These are phyloP conservation scores for Sordariomycetes sp. DNA, from an alignment of 2,329 filamentous ascomycete genomes.

Conservation along the genomic window DNA sequence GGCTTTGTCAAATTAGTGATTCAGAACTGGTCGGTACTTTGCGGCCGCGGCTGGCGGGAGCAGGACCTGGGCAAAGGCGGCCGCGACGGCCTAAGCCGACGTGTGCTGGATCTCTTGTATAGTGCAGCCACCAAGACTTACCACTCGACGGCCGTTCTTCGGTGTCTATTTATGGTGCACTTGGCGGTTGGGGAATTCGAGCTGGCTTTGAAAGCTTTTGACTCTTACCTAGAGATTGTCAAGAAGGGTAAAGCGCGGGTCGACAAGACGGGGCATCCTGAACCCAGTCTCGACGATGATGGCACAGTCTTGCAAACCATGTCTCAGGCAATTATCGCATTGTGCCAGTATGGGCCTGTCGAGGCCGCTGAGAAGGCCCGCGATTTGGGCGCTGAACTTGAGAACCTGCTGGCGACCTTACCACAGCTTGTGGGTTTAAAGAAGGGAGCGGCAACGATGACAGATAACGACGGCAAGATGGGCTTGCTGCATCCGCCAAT, in stretches of 20 bases:
- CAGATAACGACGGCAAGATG: slow-evolving; percentile 13
- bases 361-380: slow-evolving; percentile 72
- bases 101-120: slow-evolving; percentile 81
- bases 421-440: slow-evolving; percentile 20
- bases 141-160: slow-evolving; percentile 82
- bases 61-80: slow-evolving; percentile 75
- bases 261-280: slow-evolving; percentile 64
- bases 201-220: slow-evolving; percentile 79
- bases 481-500: slow-evolving; percentile 33
- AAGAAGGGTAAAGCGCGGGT: slow-evolving; percentile 76
- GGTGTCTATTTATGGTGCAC: slow-evolving; percentile 82
- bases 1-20: slow-evolving; percentile 71
- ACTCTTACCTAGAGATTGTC: slow-evolving; percentile 85
- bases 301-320: slow-evolving; percentile 68
- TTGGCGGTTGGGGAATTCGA: slow-evolving; percentile 85
- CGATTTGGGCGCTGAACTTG: slow-evolving; percentile 59
- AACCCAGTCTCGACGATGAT: slow-evolving; percentile 69
- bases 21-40: slow-evolving; percentile 76
- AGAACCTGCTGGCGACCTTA: slow-evolving; percentile 63
- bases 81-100: slow-evolving; percentile 63
- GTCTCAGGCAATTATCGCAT: slow-evolving; percentile 66
- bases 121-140: slow-evolving; percentile 87
- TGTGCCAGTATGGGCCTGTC: slow-evolving; percentile 73
- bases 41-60: slow-evolving; percentile 71
- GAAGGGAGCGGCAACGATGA: too few species aligned